Evolutionary conservation across 129 eudicot genomes (phyloP).

Genomic region (Escallonia rubra): DNA sequence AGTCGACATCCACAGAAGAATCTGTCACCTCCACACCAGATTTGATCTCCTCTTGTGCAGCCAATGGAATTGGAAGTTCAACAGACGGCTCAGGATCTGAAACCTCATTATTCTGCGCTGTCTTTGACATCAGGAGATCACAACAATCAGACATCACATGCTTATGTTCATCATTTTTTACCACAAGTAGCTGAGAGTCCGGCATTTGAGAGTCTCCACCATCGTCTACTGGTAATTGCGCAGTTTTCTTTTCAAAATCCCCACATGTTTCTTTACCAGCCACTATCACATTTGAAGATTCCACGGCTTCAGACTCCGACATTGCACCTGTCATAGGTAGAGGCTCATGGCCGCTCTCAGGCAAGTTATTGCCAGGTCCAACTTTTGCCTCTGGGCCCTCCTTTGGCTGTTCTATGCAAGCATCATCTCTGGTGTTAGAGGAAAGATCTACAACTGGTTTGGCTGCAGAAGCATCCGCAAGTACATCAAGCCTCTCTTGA

Average conservation of each 20-base stretch:
- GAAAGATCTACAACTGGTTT: constrained; percentile 1
- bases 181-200: not conserved
- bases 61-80: not conserved
- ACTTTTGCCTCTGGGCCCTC: not conserved
- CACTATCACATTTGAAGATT: not conserved
- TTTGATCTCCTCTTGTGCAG: not conserved
- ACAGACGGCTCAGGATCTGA: not conserved
- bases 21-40: not conserved
- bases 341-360: not conserved
- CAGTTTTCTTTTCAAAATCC: not conserved
- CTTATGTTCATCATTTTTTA: not conserved
- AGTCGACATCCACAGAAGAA: not conserved
- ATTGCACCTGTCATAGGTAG: not conserved
- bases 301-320: not conserved
- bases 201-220: not conserved
- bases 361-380: not conserved
- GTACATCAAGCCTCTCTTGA: constrained; percentile 71
- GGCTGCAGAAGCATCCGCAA: constrained; percentile 10
- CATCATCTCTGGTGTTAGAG: not conserved
- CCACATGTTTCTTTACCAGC: not conserved
- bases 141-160: not conserved
- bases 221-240: not conserved
- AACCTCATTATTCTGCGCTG: constrained; percentile 3
- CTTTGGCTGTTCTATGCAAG: not conserved
- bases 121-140: not conserved